Evolutionary conservation across 176 grass and related monocot species (phyloP), one percentile per base, ranked within the genome.

Genomic region (Cenchrus fungigraminus): DNA sequence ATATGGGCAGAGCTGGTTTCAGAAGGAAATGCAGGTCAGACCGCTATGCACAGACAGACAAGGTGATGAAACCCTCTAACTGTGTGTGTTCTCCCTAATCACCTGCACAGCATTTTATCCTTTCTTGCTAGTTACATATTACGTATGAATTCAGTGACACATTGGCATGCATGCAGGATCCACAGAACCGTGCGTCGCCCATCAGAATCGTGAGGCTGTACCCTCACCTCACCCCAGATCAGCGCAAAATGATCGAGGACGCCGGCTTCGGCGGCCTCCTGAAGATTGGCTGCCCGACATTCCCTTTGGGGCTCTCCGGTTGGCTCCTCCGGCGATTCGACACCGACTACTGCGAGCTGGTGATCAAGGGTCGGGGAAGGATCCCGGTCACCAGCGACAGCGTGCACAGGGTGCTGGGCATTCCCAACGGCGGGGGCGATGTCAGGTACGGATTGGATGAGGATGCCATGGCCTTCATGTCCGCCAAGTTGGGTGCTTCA

Each of bases 221-320:
- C n/a, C 61, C 61, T 64, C 61, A 31, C 61, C 61, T 64, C 25
- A 64, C 61, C 10, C 60, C 22, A 0, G 62, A 65, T 1, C 62
- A 65, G 62, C 62, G 62, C 62, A 65, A 65, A 32, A 65, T 65
- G 62, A 65, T 65, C 31, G 62, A 65, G 62, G 62, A 65, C 14
- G 62, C 62, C 10, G 61, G 62, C 62, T 64, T 64, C 10, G 61
- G 25, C 1, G 61, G 61, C 61, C 61, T 64, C 25, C 61, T 64
- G 25, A 64, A 64, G 5, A 65, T 65, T 11, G 12, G 11, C 25
- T 65, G 62, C 62, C 62, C 25, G 13, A 32, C 62, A 65, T 65
- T 65, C 12, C 62, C 28, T 32, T 65, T 65, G 10, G 28, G 25
- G 28, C 32, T 65, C 62, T 65, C 28, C 28, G 62, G 62, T 0